Conservation (phyloP, 2,329 filamentous ascomycete species). For the Thelonectria olida region DNA sequence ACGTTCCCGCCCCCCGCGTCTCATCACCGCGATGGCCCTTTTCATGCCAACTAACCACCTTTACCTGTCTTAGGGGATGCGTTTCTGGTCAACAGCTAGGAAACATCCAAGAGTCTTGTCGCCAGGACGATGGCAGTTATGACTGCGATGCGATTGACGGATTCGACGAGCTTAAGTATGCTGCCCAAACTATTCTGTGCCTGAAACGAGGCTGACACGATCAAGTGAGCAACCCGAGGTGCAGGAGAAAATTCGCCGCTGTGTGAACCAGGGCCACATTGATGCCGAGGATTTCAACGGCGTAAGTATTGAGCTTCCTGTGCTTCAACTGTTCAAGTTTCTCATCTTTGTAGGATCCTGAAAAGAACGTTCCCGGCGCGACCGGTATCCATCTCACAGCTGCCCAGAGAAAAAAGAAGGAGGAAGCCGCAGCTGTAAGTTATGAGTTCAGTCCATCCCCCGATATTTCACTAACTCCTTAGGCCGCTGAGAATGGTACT, state of each 20-base stretch:
- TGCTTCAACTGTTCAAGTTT: constrained; percentile 10
- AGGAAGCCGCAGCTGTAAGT: constrained; percentile 40
- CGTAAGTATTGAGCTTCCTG: constrained; percentile 60
- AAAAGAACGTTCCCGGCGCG: constrained; percentile 75
- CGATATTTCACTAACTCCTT: constrained; percentile 25
- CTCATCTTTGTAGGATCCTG: constrained; percentile 67
- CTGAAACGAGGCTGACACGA: constrained; percentile 19
- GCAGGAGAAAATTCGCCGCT: constrained; percentile 78
- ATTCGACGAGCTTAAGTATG: constrained; percentile 75
- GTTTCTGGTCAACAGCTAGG: constrained; percentile 79
- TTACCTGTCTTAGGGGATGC: constrained; percentile 74
- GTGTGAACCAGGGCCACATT: constrained; percentile 81
- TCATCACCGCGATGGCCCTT: neutral
- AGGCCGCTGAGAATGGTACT: constrained; percentile 40
- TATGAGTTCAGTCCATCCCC: neutral
- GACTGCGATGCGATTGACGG: constrained; percentile 79
- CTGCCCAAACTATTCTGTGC: constrained; percentile 10
- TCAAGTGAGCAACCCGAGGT: constrained; percentile 62
- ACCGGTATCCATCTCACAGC: constrained; percentile 66
- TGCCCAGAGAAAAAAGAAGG: constrained; percentile 49
- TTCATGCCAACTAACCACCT: constrained; percentile 3
- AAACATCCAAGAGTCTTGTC: constrained; percentile 69
- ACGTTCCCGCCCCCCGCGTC: constrained; percentile 42
- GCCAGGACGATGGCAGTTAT: constrained; percentile 54
- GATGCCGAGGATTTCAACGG: constrained; percentile 89